Base-by-base conservation (phyloP, 345 rosid genomes). In the Turnera subulata region DNA sequence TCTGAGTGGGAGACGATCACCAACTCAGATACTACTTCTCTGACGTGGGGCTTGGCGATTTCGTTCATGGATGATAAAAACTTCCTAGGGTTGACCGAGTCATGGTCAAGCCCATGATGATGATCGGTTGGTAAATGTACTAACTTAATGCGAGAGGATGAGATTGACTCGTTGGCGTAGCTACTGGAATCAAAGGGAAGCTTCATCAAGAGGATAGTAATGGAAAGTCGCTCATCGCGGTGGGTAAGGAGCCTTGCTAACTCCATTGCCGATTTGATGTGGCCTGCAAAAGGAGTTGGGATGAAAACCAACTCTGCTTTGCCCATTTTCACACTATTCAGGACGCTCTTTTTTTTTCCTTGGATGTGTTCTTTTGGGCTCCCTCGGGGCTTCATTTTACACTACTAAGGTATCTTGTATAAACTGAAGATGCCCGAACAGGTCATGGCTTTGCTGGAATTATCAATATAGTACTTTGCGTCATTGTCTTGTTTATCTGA, bases 11-110 rank as follows among this genome's bases (percentile, higher is more conserved):
- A 32, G 13, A 6, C n/a, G n/a, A n/a, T n/a, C n/a, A n/a, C 21
- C 22, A 11, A 5, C n/a, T n/a, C n/a, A n/a, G n/a, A n/a, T n/a
- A n/a, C n/a, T 20, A 55, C 19, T 1, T 55, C 11, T 35, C 14
- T 70, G 29, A 80, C 73, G 15, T 49, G 73, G 47, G 66, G 64
- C 18, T 66, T 14, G 29, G 53, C 32, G 4, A 0, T n/a, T 37
- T 37, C 40, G 11, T 7, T 37, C 11, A 37, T 7, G 40, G n/a
- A n/a, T n/a, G n/a, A n/a, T n/a, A n/a, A n/a, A n/a, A n/a, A n/a
- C n/a, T n/a, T n/a, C n/a, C n/a, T n/a, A n/a, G n/a, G n/a, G n/a
- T n/a, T 37, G 40, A 2, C 11, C 8, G 40, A 1, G 40, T 37
- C 11, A 9, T 9, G n/a, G n/a, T n/a, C n/a, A n/a, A n/a, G 40